Percentiles rank a stretch among this genome's conserved stretches.
phyloP scores from a whole-genome alignment of 1,284 basidiomycete genomes.

The Ustilago hordei region DNA sequence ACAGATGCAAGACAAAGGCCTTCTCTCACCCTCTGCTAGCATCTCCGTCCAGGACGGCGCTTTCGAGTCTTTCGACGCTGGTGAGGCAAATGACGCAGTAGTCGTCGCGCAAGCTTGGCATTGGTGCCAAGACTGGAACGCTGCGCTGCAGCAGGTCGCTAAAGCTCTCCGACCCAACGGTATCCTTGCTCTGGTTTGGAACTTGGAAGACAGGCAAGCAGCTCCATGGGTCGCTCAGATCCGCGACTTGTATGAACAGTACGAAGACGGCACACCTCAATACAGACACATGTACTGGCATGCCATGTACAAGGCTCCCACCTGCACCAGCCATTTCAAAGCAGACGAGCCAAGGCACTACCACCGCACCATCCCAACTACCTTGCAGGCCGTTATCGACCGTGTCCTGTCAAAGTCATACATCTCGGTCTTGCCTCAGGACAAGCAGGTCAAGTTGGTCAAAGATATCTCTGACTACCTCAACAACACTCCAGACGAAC shows the following conservation, averaged over 20 bases:
- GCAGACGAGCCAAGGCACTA: constrained; percentile 42
- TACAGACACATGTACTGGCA: constrained; percentile 65
- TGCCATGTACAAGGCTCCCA: constrained; percentile 56
- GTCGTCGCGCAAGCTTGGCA: constrained; percentile 66
- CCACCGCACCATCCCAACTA: constrained; percentile 56
- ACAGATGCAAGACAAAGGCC: constrained; percentile 38
- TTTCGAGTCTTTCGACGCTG: constrained; percentile 57
- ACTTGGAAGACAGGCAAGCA: constrained; percentile 63
- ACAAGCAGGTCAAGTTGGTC: constrained; percentile 40
- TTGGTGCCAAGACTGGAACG: constrained; percentile 62
- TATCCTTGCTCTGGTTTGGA: constrained; percentile 64
- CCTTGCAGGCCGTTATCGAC: constrained; percentile 51
- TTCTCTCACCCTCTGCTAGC: constrained; percentile 29
- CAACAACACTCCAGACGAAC: constrained; percentile 33
- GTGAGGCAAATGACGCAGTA: constrained; percentile 51
- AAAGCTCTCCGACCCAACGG: constrained; percentile 52
- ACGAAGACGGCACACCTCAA: constrained; percentile 61
- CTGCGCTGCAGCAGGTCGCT: constrained; percentile 45
- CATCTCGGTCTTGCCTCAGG: constrained; percentile 55
- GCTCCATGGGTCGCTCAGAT: constrained; percentile 63
- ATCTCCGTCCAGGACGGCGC: constrained; percentile 55
- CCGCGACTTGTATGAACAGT: constrained; percentile 60
- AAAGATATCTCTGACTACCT: constrained; percentile 36
- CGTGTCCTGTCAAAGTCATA: constrained; percentile 60
- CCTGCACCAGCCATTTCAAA: constrained; percentile 36